Evolutionary conservation across 441 rosid species (phyloP), one percentile per base, ranked within the genome.

Genomic region (Gossypium armourianum): DNA sequence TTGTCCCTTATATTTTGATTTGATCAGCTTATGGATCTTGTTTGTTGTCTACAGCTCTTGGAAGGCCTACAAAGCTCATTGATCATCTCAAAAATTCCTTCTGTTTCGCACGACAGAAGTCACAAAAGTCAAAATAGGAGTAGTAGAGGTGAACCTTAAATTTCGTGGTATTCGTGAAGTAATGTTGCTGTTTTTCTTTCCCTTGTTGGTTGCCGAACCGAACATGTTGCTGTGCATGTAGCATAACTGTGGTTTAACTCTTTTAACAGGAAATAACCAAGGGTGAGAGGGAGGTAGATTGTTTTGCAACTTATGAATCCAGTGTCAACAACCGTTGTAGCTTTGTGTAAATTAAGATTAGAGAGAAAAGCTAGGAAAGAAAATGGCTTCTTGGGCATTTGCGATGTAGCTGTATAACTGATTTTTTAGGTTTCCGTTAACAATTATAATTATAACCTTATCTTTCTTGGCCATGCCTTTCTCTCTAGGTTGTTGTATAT

Each of bases 31-130:
- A 47, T 40, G 55, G 28, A 63, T 17, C 15, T 47, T 47, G 20
- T 65, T 71, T 76, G 12, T 69, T 78, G 58, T 49, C 52, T 52
- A 47, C 87, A 95, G 99, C 83, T 95, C 59, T 83, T 95, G 74
- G 99, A 95, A 83, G 98, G 99, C 72, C 79, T 95, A 49, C 99
- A 95, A 82, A 86, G 93, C 76, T 95, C 99, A 10, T 76, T 92
- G 86, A 84, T 87, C 80, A 80, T 86, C 72, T 82, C 97, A 8
- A 94, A 94, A 82, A 84, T 85, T 59, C 97, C 96, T 1, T 87
- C 96, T 0, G 79, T 82, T 32, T 85, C 83, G 4, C 90, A 88
- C 74, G 93, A 86, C 72, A 95, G 70, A 84, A 82, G 85, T 73
- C 87, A 83, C 69, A 93, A 78, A 82, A 84, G 70, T 80, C 85